Percentiles rank a stretch among this genome's conserved stretches.
phyloP scores from a whole-genome alignment of 1,139 yeast genomes.

The Nadsonia commutata region DNA sequence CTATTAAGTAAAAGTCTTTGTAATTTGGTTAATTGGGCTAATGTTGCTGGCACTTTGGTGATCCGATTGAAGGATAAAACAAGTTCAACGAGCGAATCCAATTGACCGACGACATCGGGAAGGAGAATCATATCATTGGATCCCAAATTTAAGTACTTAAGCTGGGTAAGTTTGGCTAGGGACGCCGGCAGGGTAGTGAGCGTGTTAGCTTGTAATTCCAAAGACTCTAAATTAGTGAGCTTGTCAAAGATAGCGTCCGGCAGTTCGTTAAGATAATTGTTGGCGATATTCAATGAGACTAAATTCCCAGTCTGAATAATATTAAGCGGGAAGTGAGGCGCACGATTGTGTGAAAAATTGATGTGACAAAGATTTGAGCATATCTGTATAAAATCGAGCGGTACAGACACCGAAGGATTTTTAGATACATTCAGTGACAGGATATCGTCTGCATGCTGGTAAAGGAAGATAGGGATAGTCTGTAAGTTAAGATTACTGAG shows the following conservation, averaged over 20 bases:
- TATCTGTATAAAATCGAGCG: constrained; percentile 74
- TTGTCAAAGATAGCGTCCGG: constrained; percentile 19
- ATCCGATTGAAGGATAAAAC: constrained; percentile 78
- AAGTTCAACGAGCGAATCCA: constrained; percentile 46
- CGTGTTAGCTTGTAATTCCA: constrained; percentile 53
- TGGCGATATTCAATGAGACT: constrained; percentile 45
- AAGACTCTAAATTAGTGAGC: constrained; percentile 15
- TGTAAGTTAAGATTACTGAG: constrained; percentile 62
- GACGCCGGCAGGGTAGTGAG: constrained; percentile 49
- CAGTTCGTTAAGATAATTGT: constrained; percentile 21
- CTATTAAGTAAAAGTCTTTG: constrained; percentile 64
- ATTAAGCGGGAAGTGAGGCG: constrained; percentile 59
- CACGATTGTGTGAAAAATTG: constrained; percentile 59
- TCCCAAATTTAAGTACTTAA: constrained; percentile 56
- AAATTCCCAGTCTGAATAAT: constrained; percentile 56
- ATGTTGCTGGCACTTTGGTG: constrained; percentile 41
- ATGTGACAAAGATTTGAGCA: constrained; percentile 57
- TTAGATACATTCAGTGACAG: constrained; percentile 72
- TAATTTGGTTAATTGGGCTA: constrained; percentile 43
- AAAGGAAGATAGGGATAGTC: constrained; percentile 76
- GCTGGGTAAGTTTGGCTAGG: constrained; percentile 36
- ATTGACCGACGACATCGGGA: constrained; percentile 52
- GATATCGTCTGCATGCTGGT: constrained; percentile 69
- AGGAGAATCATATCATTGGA: constrained; percentile 61
- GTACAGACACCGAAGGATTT: constrained; percentile 74